Conservation (phyloP, 2,329 filamentous ascomycete species). For the Neurospora sp. region DNA sequence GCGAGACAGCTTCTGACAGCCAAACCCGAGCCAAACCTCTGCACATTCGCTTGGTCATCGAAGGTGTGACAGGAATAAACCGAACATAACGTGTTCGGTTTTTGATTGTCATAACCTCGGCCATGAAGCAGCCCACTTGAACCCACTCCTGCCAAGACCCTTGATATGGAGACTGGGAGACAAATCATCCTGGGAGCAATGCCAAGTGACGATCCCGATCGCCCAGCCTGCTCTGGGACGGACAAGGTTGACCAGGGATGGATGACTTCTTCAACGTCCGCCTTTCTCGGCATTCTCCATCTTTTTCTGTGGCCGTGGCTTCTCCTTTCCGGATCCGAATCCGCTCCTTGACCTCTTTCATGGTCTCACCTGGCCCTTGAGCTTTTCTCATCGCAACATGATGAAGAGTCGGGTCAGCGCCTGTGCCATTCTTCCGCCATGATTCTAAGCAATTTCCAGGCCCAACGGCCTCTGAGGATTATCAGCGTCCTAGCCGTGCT, state of each 20-base stretch:
- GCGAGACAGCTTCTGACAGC: not conserved
- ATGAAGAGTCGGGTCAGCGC: slow-evolving; percentile 2
- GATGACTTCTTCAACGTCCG: not conserved
- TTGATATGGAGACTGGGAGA: not conserved
- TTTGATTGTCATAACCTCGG: too few relatives aligned
- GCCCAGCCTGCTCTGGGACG: not conserved
- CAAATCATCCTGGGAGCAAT: not conserved
- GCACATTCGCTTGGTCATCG: not conserved
- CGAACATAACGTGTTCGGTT: too few relatives aligned
- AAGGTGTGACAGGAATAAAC: too few relatives aligned
- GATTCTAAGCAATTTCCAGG: slow-evolving; percentile 2
- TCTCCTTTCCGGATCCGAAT: not conserved
- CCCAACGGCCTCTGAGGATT: slow-evolving; percentile 3
- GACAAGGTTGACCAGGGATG: not conserved
- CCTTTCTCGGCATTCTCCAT: not conserved
- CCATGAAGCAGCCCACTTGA: not conserved
- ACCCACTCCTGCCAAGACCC: not conserved
- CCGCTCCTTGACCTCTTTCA: not conserved
- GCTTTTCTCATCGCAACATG: not conserved
- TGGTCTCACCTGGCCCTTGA: not conserved
- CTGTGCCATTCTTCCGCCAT: slow-evolving; percentile 3
- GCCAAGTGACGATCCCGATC: not conserved
- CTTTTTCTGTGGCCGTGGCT: not conserved
- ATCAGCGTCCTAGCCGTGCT: slow-evolving; percentile 2
- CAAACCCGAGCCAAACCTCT: not conserved